Evolutionary conservation across 225 moss, liverwort and hornwort genomes (phyloP).

Genomic region (Thuidium tamariscinum): DNA sequence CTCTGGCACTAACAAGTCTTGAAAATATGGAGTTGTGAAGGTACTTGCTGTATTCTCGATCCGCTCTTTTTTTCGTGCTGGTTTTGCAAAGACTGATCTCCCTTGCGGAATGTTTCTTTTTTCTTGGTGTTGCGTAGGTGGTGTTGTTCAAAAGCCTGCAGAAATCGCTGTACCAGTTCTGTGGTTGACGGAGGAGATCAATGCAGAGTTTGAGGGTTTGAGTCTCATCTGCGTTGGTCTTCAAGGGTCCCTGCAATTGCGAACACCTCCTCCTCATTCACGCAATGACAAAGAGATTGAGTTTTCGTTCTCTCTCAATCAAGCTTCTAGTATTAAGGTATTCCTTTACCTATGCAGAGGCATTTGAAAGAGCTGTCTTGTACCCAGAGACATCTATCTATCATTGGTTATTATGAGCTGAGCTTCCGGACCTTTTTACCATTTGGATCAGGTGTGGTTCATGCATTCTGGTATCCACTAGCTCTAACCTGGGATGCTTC

Average conservation of each 20-base stretch:
- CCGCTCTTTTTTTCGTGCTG: neutral
- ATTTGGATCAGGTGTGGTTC: neutral
- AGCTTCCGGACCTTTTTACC: neutral
- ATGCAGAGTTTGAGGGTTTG: slow-evolving; percentile 79
- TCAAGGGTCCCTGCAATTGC: slow-evolving; percentile 74
- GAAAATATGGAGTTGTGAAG: neutral
- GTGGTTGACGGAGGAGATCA: slow-evolving; percentile 89
- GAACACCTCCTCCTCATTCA: slow-evolving; percentile 52
- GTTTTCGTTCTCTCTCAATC: slow-evolving; percentile 79
- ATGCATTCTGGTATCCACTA: neutral
- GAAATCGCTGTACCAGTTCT: slow-evolving; percentile 45
- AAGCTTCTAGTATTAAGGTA: slow-evolving; percentile 81
- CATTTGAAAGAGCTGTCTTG: neutral
- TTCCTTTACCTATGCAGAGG: neutral
- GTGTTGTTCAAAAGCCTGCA: slow-evolving; percentile 24
- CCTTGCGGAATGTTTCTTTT: neutral
- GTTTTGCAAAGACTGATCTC: neutral
- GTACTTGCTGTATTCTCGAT: neutral
- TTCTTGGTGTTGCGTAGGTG: slow-evolving; percentile 26
- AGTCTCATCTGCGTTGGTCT: slow-evolving; percentile 76
- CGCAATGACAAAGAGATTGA: slow-evolving; percentile 70
- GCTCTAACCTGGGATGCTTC: neutral
- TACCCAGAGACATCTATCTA: neutral
- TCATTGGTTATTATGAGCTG: neutral
- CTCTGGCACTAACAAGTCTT: neutral